phyloP scores from a whole-genome alignment of 768 basidiomycete species.

The Leccinum subtestaceum region DNA sequence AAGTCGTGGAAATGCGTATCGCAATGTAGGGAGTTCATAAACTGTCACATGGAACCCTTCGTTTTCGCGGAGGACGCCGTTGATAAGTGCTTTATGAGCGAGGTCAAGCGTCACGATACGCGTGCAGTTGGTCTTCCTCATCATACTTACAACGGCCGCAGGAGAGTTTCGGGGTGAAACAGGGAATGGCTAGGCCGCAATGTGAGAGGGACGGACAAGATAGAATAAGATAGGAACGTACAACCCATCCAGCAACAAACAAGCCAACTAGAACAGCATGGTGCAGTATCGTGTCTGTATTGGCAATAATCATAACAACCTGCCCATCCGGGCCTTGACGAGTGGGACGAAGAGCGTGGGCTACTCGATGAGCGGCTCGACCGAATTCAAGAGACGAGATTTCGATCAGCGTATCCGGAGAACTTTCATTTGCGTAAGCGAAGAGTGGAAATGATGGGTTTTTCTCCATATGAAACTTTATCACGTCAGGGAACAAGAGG shows the following conservation, averaged over 20 bases:
- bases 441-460: constrained; percentile 25
- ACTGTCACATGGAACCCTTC: constrained; percentile 3
- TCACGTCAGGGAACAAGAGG: constrained; percentile 22
- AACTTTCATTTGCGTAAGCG: constrained; percentile 11
- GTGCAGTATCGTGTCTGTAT: constrained; percentile 34
- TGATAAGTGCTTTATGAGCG: constrained; percentile 18
- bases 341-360: constrained; percentile 38
- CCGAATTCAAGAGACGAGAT: constrained; percentile 29
- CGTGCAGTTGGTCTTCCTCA: constrained; percentile 20
- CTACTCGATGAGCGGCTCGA: constrained; percentile 33
- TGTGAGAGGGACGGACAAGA: constrained; percentile 16
- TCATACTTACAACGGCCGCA: constrained; percentile 33
- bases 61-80: constrained; percentile 1
- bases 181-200: constrained; percentile 30
- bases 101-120: constrained; percentile 20
- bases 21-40: constrained; percentile 20
- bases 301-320: constrained; percentile 24
- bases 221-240: constrained; percentile 4
- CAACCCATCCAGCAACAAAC: constrained; percentile 38
- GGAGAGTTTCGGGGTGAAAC: constrained; percentile 44
- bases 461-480: constrained; percentile 25
- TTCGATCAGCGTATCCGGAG: constrained; percentile 11
- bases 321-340: constrained; percentile 22
- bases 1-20: constrained; percentile 40
- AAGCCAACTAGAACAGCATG: constrained; percentile 35